Evolutionary conservation across 495 filamentous ascomycete species (phyloP).

Genomic region (Chaetomium tenue): DNA sequence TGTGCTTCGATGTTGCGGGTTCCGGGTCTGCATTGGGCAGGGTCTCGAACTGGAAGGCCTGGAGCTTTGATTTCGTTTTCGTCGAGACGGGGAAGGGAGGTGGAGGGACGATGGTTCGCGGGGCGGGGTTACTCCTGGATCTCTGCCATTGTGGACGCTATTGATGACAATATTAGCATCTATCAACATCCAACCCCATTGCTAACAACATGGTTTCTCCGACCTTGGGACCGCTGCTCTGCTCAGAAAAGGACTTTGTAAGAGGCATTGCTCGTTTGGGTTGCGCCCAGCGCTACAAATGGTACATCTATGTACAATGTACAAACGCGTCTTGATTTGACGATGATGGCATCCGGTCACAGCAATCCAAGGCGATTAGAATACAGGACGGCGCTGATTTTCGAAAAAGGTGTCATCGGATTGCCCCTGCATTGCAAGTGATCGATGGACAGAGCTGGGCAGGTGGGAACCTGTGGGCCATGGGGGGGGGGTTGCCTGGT

Average conservation of each 20-base stretch:
- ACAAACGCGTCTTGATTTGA: neutral
- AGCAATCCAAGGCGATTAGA: neutral
- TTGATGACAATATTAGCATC: conserved; percentile 6
- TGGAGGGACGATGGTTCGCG: conserved; percentile 24
- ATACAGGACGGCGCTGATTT: neutral
- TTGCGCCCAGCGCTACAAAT: conserved; percentile 7
- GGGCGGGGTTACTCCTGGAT: conserved; percentile 48
- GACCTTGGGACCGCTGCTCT: conserved; percentile 23
- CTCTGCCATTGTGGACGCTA: conserved; percentile 50
- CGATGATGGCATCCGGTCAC: neutral
- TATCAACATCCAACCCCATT: neutral
- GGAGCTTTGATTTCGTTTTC: conserved; percentile 51
- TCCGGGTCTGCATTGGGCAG: conserved; percentile 11
- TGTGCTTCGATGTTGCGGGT: conserved; percentile 8
- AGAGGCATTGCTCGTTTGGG: conserved; percentile 41
- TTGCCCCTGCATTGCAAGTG: conserved; percentile 4
- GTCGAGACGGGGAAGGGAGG: conserved; percentile 47
- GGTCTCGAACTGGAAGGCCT: conserved; percentile 46
- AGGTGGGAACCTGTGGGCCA: neutral
- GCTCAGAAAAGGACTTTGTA: conserved; percentile 53
- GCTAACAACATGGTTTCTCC: neutral
- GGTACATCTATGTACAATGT: neutral
- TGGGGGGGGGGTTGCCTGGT: conserved; percentile 3
- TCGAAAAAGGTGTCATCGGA: neutral
- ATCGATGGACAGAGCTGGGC: neutral